Base-by-base conservation (phyloP, 2,329 filamentous ascomycete species). In the Ophiocordyceps camponoti-floridani region DNA sequence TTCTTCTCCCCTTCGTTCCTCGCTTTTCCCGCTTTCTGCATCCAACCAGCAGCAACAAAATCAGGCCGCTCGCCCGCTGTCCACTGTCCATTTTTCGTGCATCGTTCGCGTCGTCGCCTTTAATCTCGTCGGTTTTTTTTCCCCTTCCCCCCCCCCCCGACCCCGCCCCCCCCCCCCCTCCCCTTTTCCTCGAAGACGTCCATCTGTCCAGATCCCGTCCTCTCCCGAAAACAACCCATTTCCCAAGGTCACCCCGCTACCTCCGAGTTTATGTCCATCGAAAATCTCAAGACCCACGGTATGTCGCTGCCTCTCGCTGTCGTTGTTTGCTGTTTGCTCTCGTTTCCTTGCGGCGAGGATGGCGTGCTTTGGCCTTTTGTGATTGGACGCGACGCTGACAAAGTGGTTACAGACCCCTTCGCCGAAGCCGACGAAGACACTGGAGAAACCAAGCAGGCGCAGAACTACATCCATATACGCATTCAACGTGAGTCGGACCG, bases 391-490 rank as follows among this genome's bases (percentile, higher is more conserved):
- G 4, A 11, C 13, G 18, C 38, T 41, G 18, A 23, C 19, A 13
- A 13, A 41, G 23, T 5, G 23, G 23, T 23, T 23, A 23, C 62
- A 95, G 91, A 98, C 82, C 91, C 91, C 83, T 98, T 98, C 86
- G 91, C 91, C 82, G 91, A 96, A 85, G 91, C 88, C 79, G 91
- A 95, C 85, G 89, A 95, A 82, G 88, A 94, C 69, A 87, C 83
- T 68, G 88, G 87, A 75, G 84, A 94, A 72, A 82, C 79, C 65
- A 91, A 91, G 72, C 84, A 91, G 75, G 80, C 84, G 65, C 85
- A 94, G 72, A 93, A 94, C 70, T 94, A 95, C 68, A 94, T 96
- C 67, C 91, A 96, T 73, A 96, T 98, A 69, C 88, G 91, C 70
- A 96, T 96, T 66, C 91, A 98, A 67, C 91, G 89, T 96, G 80